Base-by-base conservation (phyloP, 106 monocot species). In the Dendrobium catenatum region DNA sequence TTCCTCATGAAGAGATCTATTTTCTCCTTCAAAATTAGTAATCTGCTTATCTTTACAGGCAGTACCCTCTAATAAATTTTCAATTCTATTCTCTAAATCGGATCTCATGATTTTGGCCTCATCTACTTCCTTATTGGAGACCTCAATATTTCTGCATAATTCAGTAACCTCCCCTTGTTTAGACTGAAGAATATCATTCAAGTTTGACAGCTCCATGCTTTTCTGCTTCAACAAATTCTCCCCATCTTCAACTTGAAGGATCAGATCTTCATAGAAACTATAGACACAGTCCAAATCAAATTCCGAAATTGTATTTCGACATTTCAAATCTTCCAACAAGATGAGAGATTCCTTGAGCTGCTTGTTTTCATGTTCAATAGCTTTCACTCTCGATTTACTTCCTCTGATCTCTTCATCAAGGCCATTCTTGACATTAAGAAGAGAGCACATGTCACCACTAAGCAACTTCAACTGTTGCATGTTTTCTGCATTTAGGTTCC, bases 401-500 rank as follows among this genome's bases (percentile, higher is more conserved):
- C 27, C 20, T 47, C 46, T 83, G 43, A 89, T 72, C 72, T 83
- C 83, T 61, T 88, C 20, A 48, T 78, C 55, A 75, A 89, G 78
- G 55, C 74, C 72, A 56, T 78, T 42, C 40, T 82, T 85, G 42
- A 68, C 79, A 27, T 43, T 55, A 73, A 42, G 72, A 79, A 81
- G 82, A 41, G 15, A 20, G 31, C 58, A 44, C 18, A 85, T 43
- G 70, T 86, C 85, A 82, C 81, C 43, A 72, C 70, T 72, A 13
- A 84, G 40, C 46, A 84, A 18, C 67, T 85, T 70, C 16, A 90
- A 27, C 8, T 89, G 75, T 48, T 76, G 54, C 46, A 42, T 73
- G 75, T 72, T 89, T 72, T 95, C 89, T 49, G 80, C 24, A 78
- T 70, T 81, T 55, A 83, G 22, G 77, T 66, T 76, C 68, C 82